phyloP scores from a whole-genome alignment of 148 eudicot genomes.

The Salicornia ramosissima region DNA sequence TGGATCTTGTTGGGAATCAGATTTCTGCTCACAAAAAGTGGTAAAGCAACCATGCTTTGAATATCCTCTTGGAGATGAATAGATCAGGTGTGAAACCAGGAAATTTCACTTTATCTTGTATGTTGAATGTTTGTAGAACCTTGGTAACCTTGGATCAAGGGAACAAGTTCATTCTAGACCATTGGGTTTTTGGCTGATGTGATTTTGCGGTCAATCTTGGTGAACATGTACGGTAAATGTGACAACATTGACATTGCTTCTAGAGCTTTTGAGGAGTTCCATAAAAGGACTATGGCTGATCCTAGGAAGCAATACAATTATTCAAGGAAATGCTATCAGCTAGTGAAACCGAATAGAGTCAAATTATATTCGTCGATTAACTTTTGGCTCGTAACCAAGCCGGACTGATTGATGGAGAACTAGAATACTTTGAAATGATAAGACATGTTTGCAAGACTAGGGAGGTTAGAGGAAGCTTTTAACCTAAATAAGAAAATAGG shows the following conservation, averaged over 20 bases:
- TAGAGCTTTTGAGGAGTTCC: slow-evolving; percentile 60
- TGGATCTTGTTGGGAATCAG: slow-evolving; percentile 39
- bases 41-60: slow-evolving; percentile 51
- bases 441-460: slow-evolving; percentile 66
- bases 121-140: slow-evolving; percentile 50
- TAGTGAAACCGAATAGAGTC: slow-evolving; percentile 71
- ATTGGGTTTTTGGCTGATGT: slow-evolving; percentile 58
- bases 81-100: slow-evolving; percentile 52
- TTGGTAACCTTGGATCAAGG: slow-evolving; percentile 62
- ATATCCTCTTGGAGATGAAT: slow-evolving; percentile 40
- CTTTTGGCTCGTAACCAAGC: slow-evolving; percentile 71
- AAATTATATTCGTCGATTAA: slow-evolving; percentile 57
- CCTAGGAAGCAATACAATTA: slow-evolving; percentile 53
- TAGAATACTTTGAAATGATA: slow-evolving; percentile 55
- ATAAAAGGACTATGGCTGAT: slow-evolving; percentile 47
- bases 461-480: slow-evolving; percentile 59
- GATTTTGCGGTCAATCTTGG: slow-evolving; percentile 61
- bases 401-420: slow-evolving; percentile 55
- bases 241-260: slow-evolving; percentile 53
- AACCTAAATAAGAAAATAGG: slow-evolving; percentile 51
- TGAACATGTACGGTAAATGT: slow-evolving; percentile 71
- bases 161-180: slow-evolving; percentile 67
- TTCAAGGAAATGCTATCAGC: slow-evolving; percentile 58
- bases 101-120: slow-evolving; percentile 57
- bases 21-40: slow-evolving; percentile 41